A percentile compares a stretch with the other conserved stretches of the same genome.
Evolutionary conservation across 139 green algal species (phyloP).

Genomic region (Micractinium sp.): DNA sequence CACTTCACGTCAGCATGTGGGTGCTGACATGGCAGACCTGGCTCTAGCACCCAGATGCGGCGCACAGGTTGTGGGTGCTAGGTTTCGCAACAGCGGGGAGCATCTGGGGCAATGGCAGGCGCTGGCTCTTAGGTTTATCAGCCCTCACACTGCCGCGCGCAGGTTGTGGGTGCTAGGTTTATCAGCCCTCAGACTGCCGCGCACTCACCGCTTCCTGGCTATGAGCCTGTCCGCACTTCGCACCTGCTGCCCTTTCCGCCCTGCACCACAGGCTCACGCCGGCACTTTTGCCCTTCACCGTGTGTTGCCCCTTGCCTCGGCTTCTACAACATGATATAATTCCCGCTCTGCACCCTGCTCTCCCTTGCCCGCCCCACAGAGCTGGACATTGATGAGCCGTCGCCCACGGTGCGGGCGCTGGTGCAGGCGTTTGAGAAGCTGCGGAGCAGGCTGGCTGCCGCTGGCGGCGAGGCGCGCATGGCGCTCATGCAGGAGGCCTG

Average conservation of each 20-base stretch:
- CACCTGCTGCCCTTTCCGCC: too few species aligned
- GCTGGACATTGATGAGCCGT: conserved; percentile 12
- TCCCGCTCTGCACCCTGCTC: neutral
- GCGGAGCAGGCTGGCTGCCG: neutral
- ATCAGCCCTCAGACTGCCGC: too few species aligned
- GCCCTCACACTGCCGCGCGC: too few species aligned
- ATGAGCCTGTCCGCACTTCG: too few species aligned
- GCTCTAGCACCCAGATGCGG: too few species aligned
- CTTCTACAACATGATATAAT: neutral
- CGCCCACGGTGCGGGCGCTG: neutral
- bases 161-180: too few species aligned
- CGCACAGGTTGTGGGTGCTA: too few species aligned
- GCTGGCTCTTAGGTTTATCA: too few species aligned
- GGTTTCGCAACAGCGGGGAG: too few species aligned
- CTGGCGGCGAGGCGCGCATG: neutral
- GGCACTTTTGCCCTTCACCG: neutral
- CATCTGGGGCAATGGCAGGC: too few species aligned
- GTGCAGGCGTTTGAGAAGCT: conserved; percentile 5
- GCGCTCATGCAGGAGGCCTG: conserved; percentile 26
- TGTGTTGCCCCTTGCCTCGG: neutral
- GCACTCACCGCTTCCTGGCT: too few species aligned
- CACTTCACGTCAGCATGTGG: neutral
- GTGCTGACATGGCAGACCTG: neutral
- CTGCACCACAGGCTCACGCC: too few species aligned
- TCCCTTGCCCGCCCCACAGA: neutral